Evolutionary conservation across 805 yeast genomes (phyloP).

Genomic region (Groenewaldozyma salmanticensis): DNA sequence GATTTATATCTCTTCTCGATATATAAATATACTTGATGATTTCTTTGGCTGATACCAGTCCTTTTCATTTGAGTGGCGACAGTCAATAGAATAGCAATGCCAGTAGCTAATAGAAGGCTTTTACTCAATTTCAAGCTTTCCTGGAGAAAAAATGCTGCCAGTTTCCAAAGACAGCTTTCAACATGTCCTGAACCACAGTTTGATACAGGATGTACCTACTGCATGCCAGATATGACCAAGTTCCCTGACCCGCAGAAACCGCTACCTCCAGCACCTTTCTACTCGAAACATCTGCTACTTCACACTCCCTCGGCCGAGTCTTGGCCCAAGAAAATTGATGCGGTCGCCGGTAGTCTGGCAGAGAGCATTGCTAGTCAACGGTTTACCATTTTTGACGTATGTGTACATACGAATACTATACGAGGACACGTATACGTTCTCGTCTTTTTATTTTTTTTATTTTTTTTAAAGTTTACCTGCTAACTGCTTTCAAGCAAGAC

Average conservation of each 20-base stretch:
- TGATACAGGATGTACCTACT: conserved; percentile 57
- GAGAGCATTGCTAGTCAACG: neutral
- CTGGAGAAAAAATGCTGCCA: too few relatives aligned
- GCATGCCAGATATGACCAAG: conserved; percentile 35
- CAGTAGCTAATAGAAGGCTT: too few relatives aligned
- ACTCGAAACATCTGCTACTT: conserved; percentile 49
- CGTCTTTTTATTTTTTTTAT: too few relatives aligned
- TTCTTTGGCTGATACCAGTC: too few relatives aligned
- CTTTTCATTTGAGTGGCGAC: too few relatives aligned
- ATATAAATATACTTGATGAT: too few relatives aligned
- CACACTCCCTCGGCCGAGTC: conserved; percentile 33
- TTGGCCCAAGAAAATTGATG: neutral
- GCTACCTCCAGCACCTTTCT: conserved; percentile 38
- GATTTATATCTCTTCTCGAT: too few relatives aligned
- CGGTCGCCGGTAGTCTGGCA: neutral
- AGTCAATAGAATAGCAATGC: too few relatives aligned
- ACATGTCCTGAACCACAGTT: conserved; percentile 41
- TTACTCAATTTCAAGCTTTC: too few relatives aligned
- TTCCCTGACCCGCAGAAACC: conserved; percentile 32
- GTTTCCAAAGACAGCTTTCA: too few relatives aligned
- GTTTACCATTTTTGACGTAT: neutral
- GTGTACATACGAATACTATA: neutral
- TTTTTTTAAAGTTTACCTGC: neutral
- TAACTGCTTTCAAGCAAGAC: conserved; percentile 26
- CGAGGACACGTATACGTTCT: too few relatives aligned